A percentile compares a stretch with the other conserved stretches of the same genome.
These are phyloP conservation scores for Protomyces inundatus DNA, from an alignment of 1,139 yeast genomes.

Conservation along the genomic window DNA sequence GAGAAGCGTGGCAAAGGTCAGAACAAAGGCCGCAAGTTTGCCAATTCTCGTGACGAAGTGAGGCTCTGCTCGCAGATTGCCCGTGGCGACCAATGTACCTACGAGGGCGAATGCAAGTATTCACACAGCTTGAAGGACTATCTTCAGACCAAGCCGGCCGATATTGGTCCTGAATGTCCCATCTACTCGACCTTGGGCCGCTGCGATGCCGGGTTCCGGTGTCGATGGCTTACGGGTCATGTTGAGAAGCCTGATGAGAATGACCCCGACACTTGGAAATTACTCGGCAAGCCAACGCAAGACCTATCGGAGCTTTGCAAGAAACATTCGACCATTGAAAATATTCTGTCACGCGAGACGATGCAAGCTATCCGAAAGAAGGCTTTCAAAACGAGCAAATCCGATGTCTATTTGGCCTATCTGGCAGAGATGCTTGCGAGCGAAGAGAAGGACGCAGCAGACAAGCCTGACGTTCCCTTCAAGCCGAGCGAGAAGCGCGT, in stretches of 20 bases:
- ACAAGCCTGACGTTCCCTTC: constrained; percentile 25
- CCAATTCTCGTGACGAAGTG: constrained; percentile 15
- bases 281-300: constrained; percentile 41
- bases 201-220: constrained; percentile 87
- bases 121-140: constrained; percentile 69
- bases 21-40: constrained; percentile 27
- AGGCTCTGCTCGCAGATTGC: constrained; percentile 27
- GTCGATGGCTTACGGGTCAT: constrained; percentile 65
- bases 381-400: constrained; percentile 15
- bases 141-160: constrained; percentile 60
- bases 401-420: constrained; percentile 19
- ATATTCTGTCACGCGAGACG: constrained; percentile 51
- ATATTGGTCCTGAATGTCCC: constrained; percentile 74
- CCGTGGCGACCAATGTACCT: constrained; percentile 21
- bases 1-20: constrained; percentile 27
- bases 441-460: constrained; percentile 32
- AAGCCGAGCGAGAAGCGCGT: constrained; percentile 5
- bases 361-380: constrained; percentile 53
- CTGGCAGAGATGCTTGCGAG: constrained; percentile 31
- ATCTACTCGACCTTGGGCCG: constrained; percentile 74
- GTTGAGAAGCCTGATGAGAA: constrained; percentile 7
- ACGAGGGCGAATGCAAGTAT: constrained; percentile 50
- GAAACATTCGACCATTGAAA: constrained; percentile 54
- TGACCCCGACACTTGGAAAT: constrained; percentile 57
- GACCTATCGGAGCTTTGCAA: constrained; percentile 45